Evolutionary conservation across 768 basidiomycete species (phyloP).

Genomic region (Hortiboletus campestris): DNA sequence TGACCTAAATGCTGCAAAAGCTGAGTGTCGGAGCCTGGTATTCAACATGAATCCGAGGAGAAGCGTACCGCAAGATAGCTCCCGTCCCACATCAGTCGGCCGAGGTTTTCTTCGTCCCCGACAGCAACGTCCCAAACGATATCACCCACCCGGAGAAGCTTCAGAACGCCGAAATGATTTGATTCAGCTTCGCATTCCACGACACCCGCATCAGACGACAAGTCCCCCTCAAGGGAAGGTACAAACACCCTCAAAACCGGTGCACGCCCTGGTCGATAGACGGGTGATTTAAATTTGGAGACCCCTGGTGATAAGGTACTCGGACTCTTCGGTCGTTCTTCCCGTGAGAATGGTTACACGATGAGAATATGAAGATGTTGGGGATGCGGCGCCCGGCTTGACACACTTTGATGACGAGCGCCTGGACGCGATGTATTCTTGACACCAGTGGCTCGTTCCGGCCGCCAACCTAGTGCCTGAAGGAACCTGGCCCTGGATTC

Average conservation of each 20-base stretch:
- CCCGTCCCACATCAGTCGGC: conserved; percentile 85
- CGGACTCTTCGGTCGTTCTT: conserved; percentile 26
- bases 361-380: conserved; percentile 39
- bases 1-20: conserved; percentile 77
- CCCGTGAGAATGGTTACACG: conserved; percentile 41
- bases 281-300: conserved; percentile 60
- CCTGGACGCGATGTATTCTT: conserved; percentile 10
- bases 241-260: conserved; percentile 80
- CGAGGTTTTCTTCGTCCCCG: conserved; percentile 81
- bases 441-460: background rate
- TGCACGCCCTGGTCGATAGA: conserved; percentile 69
- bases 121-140: conserved; percentile 87
- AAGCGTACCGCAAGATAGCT: conserved; percentile 75
- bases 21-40: background rate
- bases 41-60: conserved; percentile 1
- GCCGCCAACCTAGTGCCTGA: conserved; percentile 11
- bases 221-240: conserved; percentile 82
- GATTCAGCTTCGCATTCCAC: conserved; percentile 82
- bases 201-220: conserved; percentile 80
- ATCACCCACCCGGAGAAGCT: conserved; percentile 70
- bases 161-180: conserved; percentile 47
- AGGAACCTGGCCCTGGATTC: conserved; percentile 49
- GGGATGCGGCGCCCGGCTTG: conserved; percentile 72
- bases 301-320: conserved; percentile 19
- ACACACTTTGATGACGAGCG: conserved; percentile 39